Evolutionary conservation across 768 basidiomycete species (phyloP).

Genomic region (Favolaschia claudopus): DNA sequence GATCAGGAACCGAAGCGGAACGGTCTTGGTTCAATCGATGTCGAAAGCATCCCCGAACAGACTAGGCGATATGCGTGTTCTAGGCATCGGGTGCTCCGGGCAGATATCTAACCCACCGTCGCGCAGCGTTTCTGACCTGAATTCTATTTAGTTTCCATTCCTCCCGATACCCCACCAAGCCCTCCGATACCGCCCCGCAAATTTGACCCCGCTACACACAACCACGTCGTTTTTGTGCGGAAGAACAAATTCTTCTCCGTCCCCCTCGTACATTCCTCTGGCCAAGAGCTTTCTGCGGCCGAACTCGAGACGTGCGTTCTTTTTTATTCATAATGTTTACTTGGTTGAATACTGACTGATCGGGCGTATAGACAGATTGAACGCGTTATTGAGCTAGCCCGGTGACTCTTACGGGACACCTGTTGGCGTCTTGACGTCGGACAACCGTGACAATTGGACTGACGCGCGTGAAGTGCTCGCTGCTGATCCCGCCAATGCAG

Average conservation of each 20-base stretch:
- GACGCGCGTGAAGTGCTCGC: constrained; percentile 73
- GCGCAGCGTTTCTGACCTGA: no score
- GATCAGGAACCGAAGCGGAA: no score
- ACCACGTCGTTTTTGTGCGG: constrained; percentile 90
- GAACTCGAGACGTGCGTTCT: constrained; percentile 77
- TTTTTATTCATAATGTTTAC: neutral
- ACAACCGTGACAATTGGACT: constrained; percentile 91
- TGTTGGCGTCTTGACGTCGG: constrained; percentile 86
- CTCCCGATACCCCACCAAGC: constrained; percentile 84
- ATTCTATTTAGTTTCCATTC: constrained; percentile 80
- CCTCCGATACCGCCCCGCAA: constrained; percentile 85
- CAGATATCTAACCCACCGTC: no score
- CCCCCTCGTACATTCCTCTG: constrained; percentile 66
- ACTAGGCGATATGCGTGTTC: neutral
- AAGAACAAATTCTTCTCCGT: constrained; percentile 94
- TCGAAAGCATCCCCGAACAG: no score
- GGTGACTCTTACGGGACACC: constrained; percentile 55
- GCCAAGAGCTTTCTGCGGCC: constrained; percentile 74
- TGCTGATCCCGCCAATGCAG: constrained; percentile 69
- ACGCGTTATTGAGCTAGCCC: constrained; percentile 68
- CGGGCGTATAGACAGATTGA: constrained; percentile 67
- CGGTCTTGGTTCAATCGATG: no score
- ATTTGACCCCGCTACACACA: constrained; percentile 75
- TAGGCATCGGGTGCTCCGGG: neutral
- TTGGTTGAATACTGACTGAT: constrained; percentile 62